phyloP scores from a whole-genome alignment of 139 green algal species.

The Protoeuglena noctilucae region DNA sequence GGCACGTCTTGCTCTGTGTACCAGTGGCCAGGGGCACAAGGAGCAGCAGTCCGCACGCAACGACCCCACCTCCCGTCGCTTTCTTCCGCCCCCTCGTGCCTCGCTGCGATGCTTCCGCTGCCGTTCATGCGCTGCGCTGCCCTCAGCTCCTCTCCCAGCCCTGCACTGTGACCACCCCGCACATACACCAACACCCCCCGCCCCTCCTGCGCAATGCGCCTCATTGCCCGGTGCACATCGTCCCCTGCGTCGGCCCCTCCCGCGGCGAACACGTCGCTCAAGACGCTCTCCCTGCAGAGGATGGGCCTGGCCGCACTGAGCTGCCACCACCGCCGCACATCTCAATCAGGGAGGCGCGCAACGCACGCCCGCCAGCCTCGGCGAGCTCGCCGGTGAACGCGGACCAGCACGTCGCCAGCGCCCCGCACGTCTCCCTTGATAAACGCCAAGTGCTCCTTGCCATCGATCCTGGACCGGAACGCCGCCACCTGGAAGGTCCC shows the following conservation, averaged over 20 bases:
- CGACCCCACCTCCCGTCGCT: no score
- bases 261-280: not conserved
- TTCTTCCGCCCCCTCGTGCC: no score
- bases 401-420: slow-evolving; percentile 11
- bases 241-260: slow-evolving; percentile 6
- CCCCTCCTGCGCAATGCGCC: not conserved
- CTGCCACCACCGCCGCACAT: slow-evolving; percentile 25
- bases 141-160: no score
- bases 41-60: no score
- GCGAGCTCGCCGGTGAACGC: slow-evolving; percentile 31
- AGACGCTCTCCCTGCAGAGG: slow-evolving; percentile 6
- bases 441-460: slow-evolving; percentile 41
- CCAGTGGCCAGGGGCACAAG: no score
- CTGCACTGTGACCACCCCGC: no score
- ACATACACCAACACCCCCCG: not conserved
- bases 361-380: slow-evolving; percentile 11
- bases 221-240: no score
- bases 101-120: not conserved
- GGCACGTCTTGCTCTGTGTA: not conserved
- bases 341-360: slow-evolving; percentile 25
- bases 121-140: no score
- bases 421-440: slow-evolving; percentile 20
- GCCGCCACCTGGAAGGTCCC: slow-evolving; percentile 27
- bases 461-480: slow-evolving; percentile 33
- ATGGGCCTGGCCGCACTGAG: slow-evolving; percentile 6